Evolutionary conservation across 192 early-diverging fungal genomes (phyloP).

Genomic region (Chytriomyces hyalinus): DNA sequence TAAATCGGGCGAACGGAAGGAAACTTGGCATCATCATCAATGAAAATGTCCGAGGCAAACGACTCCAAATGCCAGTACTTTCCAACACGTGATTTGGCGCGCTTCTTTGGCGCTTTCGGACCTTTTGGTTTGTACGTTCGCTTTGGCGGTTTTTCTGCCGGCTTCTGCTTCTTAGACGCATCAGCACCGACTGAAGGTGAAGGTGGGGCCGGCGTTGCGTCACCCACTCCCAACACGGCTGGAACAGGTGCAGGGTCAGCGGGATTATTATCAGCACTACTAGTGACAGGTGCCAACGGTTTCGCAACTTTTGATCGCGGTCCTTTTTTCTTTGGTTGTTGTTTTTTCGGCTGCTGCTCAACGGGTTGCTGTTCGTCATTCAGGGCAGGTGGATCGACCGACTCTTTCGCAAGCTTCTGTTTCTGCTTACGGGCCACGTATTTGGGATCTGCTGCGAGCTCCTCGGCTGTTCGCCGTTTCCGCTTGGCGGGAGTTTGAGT

Average conservation of each 20-base stretch:
- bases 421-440: no score
- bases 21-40: not conserved
- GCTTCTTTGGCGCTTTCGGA: not conserved
- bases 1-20: not conserved
- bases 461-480: no score
- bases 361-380: no score
- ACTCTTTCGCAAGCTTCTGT: no score
- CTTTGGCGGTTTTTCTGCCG: constrained; percentile 1
- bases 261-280: not conserved
- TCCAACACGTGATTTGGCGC: not conserved
- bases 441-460: no score
- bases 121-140: not conserved
- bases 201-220: not conserved
- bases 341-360: no score
- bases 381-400: no score
- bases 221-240: not conserved
- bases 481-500: no score
- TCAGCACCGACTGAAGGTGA: not conserved
- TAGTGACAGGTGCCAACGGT: no score
- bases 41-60: not conserved
- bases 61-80: constrained; percentile 13
- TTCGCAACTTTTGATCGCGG: no score
- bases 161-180: not conserved
- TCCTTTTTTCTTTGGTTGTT: no score
- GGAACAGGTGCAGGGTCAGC: not conserved